Percentiles rank a stretch among this genome's conserved stretches.
These are phyloP conservation scores for Pyrenochaeta sp. DNA, from an alignment of 2,329 filamentous ascomycete species.

Conservation along the genomic window DNA sequence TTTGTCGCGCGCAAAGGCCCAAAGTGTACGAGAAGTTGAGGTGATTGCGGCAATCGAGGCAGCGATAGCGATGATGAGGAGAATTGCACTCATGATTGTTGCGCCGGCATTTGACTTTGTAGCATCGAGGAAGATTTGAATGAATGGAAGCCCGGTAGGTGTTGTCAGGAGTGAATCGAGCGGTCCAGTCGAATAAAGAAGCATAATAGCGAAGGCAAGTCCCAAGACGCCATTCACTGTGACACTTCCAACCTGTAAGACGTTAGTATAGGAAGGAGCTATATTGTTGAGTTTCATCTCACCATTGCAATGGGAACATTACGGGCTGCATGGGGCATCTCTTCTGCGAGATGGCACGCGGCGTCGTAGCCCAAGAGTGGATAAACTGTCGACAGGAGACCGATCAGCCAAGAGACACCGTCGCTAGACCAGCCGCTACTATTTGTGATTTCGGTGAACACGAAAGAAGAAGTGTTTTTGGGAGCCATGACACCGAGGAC, in stretches of 20 bases:
- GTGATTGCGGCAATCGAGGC: constrained; percentile 39
- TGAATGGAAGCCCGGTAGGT: constrained; percentile 54
- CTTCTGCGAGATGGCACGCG: constrained; percentile 51
- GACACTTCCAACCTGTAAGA: constrained; percentile 10
- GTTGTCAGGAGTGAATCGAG: constrained; percentile 52
- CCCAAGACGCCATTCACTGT: constrained; percentile 58
- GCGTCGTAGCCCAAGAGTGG: constrained; percentile 50
- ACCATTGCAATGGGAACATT: constrained; percentile 48
- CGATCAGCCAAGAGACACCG: constrained; percentile 34
- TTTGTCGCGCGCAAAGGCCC: constrained; percentile 52
- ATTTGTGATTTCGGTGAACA: constrained; percentile 29
- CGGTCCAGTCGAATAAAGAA: constrained; percentile 56
- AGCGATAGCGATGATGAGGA: constrained; percentile 21
- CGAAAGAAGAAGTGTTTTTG: constrained; percentile 26
- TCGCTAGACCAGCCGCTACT: constrained; percentile 29
- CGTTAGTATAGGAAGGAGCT: neutral
- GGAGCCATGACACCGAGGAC: constrained; percentile 30
- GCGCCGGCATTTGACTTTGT: constrained; percentile 43
- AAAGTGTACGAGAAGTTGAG: constrained; percentile 50
- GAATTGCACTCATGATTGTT: constrained; percentile 51
- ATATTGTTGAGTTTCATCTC: constrained; percentile 13
- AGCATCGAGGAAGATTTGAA: constrained; percentile 56
- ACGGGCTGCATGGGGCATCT: constrained; percentile 35
- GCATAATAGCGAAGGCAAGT: constrained; percentile 52
- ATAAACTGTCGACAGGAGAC: constrained; percentile 31